Base-by-base conservation (phyloP, 805 yeast species). In the Zygoascus flipseniorum region DNA sequence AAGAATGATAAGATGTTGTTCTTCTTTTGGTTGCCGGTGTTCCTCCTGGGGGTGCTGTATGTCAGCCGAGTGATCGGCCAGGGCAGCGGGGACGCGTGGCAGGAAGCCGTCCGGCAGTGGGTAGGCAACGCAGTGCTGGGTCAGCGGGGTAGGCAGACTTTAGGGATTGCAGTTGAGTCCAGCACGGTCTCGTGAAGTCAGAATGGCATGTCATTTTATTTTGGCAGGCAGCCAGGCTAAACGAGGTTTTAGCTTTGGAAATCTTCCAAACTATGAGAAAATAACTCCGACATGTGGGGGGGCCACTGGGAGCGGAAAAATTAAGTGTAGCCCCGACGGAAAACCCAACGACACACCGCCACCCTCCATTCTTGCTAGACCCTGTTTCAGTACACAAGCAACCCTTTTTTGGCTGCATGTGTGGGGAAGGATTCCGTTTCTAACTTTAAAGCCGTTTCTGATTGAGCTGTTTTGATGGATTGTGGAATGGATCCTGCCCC, bases 21-120 rank as follows among this genome's bases (percentile, higher is more conserved):
- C 55, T 86, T 90, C 66, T 89, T 90, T 76, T 90, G 98, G 98
- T 69, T 89, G 54, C 98, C 98, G 10, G 77, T 86, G 41, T 69
- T 88, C 51, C 60, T 83, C 16, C 20, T 60, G 58, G 48, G 60
- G 18, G 48, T 56, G 13, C 31, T 52, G 8, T 52, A 48, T 35
- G 45, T 52, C 5, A n/a, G 35, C 10, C 6, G 39, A 35, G 16
- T 35, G 13, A 35, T 35, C 16, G 39, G 39, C 16, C 39, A 35
- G 39, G 8, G 39, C 16, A 10, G 39, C 16, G 16, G 16, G 3
- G 39, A 35, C 8, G 16, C 39, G 4, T 35, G 39, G 39, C 39
- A 35, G 39, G 39, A 35, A 35, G 16, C 39, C 16, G 39, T 35
- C 16, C 39, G 39, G 39, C 39, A 35, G 8, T 35, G 39, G 39